Conservation (phyloP, 345 rosid species). For the Iberis pinnata region DNA sequence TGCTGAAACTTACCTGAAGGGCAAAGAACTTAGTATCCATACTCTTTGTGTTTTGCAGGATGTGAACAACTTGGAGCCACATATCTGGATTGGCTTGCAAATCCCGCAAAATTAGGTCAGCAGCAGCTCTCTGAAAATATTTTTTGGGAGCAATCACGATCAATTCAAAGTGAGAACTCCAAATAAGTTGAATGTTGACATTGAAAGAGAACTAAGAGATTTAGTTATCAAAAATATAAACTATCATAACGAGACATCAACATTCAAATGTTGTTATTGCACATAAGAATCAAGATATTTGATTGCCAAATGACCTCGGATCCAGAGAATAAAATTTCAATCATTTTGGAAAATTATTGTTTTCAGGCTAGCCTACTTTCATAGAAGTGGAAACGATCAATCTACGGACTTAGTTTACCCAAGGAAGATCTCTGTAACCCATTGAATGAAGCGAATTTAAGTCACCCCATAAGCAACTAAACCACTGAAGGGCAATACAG, state of each 20-base stretch:
- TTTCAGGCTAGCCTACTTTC: not conserved
- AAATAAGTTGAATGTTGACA: conserved; percentile 12
- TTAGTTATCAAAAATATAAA: not conserved
- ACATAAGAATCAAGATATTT: not conserved
- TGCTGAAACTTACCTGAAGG: conserved; percentile 53
- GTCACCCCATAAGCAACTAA: conserved; percentile 1
- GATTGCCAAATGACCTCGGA: not conserved
- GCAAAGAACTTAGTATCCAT: conserved; percentile 86
- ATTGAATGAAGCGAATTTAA: conserved; percentile 9
- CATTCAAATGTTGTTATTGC: not conserved
- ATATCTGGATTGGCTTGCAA: conserved; percentile 86
- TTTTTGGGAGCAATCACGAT: conserved; percentile 6
- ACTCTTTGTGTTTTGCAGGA: conserved; percentile 65
- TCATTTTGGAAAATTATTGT: not conserved
- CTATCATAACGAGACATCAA: not conserved
- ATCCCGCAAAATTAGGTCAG: conserved; percentile 82
- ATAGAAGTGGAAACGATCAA: not conserved
- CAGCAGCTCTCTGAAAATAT: conserved; percentile 68
- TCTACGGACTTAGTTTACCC: not conserved
- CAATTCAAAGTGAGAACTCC: conserved; percentile 6
- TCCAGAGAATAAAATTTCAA: not conserved
- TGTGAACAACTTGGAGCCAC: conserved; percentile 97
- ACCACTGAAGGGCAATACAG: conserved; percentile 4
- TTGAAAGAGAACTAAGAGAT: not conserved
- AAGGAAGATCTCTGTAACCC: too few species aligned